A percentile compares a stretch with the other conserved stretches of the same genome.
These are phyloP conservation scores for Termitomyces sp. DNA, from an alignment of 768 basidiomycete genomes.

Conservation along the genomic window DNA sequence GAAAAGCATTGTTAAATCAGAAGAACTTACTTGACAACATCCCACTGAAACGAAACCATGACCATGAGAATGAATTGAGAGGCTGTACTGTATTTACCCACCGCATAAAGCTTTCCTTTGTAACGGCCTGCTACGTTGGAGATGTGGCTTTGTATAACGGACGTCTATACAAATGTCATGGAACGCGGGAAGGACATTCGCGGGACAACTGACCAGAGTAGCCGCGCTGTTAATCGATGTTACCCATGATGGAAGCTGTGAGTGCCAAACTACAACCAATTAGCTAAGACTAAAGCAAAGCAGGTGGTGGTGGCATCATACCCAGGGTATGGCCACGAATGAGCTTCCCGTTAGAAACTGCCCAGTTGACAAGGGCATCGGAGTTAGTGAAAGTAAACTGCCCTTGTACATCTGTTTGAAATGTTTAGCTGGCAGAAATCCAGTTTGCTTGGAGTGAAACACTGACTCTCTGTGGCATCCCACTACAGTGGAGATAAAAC, in stretches of 20 bases:
- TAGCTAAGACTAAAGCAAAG: background rate
- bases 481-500: slow-evolving; percentile 17
- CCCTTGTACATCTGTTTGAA: slow-evolving; percentile 18
- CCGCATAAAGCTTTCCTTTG: slow-evolving; percentile 38
- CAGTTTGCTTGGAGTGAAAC: background rate
- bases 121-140: slow-evolving; percentile 38
- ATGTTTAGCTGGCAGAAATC: background rate
- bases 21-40: slow-evolving; percentile 34
- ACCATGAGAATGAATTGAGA: background rate
- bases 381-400: slow-evolving; percentile 24
- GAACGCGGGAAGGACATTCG: background rate
- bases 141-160: slow-evolving; percentile 42
- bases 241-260: slow-evolving; percentile 40
- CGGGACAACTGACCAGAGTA: slow-evolving; percentile 25
- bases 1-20: background rate
- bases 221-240: slow-evolving; percentile 27
- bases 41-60: slow-evolving; percentile 26
- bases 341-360: slow-evolving; percentile 30
- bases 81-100: background rate
- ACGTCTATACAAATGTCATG: slow-evolving; percentile 21
- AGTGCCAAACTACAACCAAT: slow-evolving; percentile 21
- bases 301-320: slow-evolving; percentile 3
- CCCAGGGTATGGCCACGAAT: slow-evolving; percentile 37
- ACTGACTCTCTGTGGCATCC: slow-evolving; percentile 31
- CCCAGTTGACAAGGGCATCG: slow-evolving; percentile 37